Evolutionary conservation across 305 asterid species (phyloP).

Genomic region (Striga hermonthica): DNA sequence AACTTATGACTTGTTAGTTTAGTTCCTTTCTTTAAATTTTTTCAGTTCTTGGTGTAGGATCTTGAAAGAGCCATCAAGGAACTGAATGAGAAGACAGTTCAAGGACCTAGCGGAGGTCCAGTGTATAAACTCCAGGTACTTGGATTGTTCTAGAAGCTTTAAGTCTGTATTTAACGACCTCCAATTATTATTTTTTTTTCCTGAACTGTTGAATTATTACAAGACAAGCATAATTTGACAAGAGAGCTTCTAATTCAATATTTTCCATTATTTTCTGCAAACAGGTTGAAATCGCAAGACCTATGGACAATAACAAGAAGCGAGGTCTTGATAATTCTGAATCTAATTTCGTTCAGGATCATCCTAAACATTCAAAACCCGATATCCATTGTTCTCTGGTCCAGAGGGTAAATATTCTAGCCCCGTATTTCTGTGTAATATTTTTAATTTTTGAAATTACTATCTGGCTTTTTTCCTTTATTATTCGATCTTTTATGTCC

Average conservation of each 20-base stretch:
- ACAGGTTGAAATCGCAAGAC: slow-evolving; percentile 93
- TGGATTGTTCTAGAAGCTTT: slow-evolving; percentile 28
- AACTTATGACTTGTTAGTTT: slow-evolving; percentile 3
- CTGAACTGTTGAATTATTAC: slow-evolving; percentile 12
- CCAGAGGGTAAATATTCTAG: slow-evolving; percentile 42
- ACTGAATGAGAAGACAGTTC: slow-evolving; percentile 61
- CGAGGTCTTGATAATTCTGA: slow-evolving; percentile 67
- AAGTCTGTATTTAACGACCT: slow-evolving; percentile 28
- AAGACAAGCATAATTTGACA: slow-evolving; percentile 1
- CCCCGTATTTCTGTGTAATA: slow-evolving; percentile 11
- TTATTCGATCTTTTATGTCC: slow-evolving; percentile 20
- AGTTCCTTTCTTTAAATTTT: slow-evolving; percentile 16
- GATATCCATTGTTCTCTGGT: slow-evolving; percentile 34
- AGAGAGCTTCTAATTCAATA: not conserved
- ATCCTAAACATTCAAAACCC: slow-evolving; percentile 44
- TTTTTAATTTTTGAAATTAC: too few relatives aligned
- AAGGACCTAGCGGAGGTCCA: slow-evolving; percentile 63
- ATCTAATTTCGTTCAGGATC: slow-evolving; percentile 45
- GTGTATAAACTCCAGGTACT: slow-evolving; percentile 62
- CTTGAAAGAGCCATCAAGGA: slow-evolving; percentile 74
- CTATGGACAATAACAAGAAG: slow-evolving; percentile 68
- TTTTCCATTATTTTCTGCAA: slow-evolving; percentile 29
- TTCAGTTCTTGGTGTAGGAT: slow-evolving; percentile 44
- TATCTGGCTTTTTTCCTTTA: not conserved
- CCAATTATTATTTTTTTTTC: slow-evolving; percentile 22